Conservation (phyloP, 2,329 filamentous ascomycete species). For the Periconia digitata region DNA sequence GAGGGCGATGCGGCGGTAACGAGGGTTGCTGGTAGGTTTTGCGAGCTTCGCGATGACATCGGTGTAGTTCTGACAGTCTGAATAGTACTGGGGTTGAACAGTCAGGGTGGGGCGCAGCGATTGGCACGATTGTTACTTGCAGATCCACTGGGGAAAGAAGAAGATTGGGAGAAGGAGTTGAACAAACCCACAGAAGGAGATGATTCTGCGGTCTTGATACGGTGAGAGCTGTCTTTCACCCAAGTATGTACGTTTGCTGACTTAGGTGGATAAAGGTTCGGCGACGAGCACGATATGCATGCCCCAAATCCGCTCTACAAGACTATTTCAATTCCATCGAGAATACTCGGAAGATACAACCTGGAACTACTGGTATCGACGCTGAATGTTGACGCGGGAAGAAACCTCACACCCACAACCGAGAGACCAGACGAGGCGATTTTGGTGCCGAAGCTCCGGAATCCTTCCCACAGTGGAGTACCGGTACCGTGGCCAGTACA, state of each 20-base stretch:
- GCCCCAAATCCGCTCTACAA: conserved; percentile 56
- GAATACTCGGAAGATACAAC: conserved; percentile 61
- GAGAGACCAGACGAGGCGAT: conserved; percentile 63
- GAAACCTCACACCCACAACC: conserved; percentile 23
- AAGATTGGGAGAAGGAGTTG: conserved; percentile 48
- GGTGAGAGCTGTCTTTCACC: conserved; percentile 27
- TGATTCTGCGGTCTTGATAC: conserved; percentile 45
- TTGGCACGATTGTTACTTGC: conserved; percentile 64
- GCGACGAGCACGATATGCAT: conserved; percentile 51
- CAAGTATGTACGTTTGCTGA: conserved; percentile 12
- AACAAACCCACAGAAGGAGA: conserved; percentile 39
- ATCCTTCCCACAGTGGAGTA: conserved; percentile 64
- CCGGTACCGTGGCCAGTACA: conserved; percentile 82
- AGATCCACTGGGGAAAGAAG: conserved; percentile 47
- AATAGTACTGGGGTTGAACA: conserved; percentile 54
- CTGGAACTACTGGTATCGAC: conserved; percentile 65
- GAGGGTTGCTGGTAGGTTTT: conserved; percentile 56
- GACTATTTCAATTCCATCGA: conserved; percentile 65
- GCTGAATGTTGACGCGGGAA: conserved; percentile 49
- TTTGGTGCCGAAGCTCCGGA: conserved; percentile 73
- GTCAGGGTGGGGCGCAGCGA: conserved; percentile 58
- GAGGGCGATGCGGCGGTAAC: conserved; percentile 51
- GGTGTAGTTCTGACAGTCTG: conserved; percentile 15
- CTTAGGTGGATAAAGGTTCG: conserved; percentile 51
- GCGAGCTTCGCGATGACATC: conserved; percentile 16